Conservation (phyloP, 2,329 filamentous ascomycete species). For the Pyrenochaeta sp. region DNA sequence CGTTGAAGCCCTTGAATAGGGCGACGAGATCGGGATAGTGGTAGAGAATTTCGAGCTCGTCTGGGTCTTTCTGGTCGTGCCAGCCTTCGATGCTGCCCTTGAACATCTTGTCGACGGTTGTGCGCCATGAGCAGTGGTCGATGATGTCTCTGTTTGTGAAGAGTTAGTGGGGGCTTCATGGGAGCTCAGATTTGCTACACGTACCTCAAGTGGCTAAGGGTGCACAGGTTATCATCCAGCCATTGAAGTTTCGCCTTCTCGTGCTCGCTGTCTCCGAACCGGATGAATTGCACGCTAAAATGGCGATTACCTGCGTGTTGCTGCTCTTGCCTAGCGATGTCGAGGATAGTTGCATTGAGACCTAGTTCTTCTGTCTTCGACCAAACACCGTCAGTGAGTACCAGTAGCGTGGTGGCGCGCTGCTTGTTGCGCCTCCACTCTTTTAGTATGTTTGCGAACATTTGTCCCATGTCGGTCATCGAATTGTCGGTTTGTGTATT, state of each 20-base stretch:
- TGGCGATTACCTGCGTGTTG: slow-evolving; percentile 4
- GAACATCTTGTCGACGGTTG: slow-evolving; percentile 22
- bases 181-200: neutral
- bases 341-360: slow-evolving; percentile 10
- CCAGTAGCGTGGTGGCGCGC: slow-evolving; percentile 15
- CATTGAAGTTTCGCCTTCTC: slow-evolving; percentile 4
- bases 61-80: slow-evolving; percentile 1
- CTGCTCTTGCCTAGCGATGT: slow-evolving; percentile 9
- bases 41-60: neutral
- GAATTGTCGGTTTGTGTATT: neutral
- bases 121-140: slow-evolving; percentile 25
- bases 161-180: neutral
- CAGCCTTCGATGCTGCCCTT: slow-evolving; percentile 16
- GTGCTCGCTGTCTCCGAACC: slow-evolving; percentile 12
- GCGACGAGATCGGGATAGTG: neutral
- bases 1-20: neutral
- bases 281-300: slow-evolving; percentile 27
- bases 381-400: slow-evolving; percentile 26
- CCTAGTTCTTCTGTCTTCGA: neutral
- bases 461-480: neutral
- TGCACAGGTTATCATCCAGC: slow-evolving; percentile 11
- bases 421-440: neutral
- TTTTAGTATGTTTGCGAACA: slow-evolving; percentile 4
- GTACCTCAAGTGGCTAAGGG: neutral
- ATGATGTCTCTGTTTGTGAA: slow-evolving; percentile 20